phyloP scores from a whole-genome alignment of 805 yeast genomes.

The Candida pseudofarinosa region DNA sequence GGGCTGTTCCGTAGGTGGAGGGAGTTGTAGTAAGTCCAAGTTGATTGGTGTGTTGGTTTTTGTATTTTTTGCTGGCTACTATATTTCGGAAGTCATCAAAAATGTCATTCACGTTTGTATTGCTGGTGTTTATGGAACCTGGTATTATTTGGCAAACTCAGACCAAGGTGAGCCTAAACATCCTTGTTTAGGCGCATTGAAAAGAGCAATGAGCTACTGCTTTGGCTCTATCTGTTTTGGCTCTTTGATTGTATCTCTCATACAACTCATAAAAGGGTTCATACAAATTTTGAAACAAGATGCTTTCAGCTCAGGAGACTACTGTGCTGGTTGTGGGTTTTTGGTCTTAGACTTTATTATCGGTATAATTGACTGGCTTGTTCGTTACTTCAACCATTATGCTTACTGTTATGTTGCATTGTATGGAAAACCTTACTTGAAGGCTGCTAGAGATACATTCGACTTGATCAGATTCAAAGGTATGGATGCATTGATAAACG shows the following conservation, averaged over 20 bases:
- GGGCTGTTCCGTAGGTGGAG: slow-evolving; percentile 54
- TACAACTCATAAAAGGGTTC: slow-evolving; percentile 61
- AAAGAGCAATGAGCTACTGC: slow-evolving; percentile 76
- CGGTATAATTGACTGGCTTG: slow-evolving; percentile 70
- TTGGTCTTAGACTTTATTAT: slow-evolving; percentile 56
- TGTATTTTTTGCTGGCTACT: slow-evolving; percentile 79
- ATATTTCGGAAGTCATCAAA: slow-evolving; percentile 75
- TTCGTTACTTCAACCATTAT: slow-evolving; percentile 83
- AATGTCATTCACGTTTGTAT: slow-evolving; percentile 78
- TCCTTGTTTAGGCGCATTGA: slow-evolving; percentile 80
- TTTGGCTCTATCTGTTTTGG: slow-evolving; percentile 92
- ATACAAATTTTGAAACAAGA: slow-evolving; percentile 50
- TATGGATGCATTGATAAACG: slow-evolving; percentile 78
- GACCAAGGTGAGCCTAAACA: slow-evolving; percentile 74
- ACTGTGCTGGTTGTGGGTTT: slow-evolving; percentile 49
- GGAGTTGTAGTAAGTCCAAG: slow-evolving; percentile 50
- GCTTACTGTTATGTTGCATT: slow-evolving; percentile 85
- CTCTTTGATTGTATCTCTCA: slow-evolving; percentile 63
- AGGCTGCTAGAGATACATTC: slow-evolving; percentile 80
- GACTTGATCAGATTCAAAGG: slow-evolving; percentile 75
- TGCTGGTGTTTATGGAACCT: slow-evolving; percentile 82
- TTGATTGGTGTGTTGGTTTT: slow-evolving; percentile 68
- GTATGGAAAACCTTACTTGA: slow-evolving; percentile 74
- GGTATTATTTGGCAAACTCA: slow-evolving; percentile 78
- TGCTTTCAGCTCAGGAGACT: slow-evolving; percentile 48